Conservation (phyloP, 2,329 filamentous ascomycete species). For the Fusarium oxysporum region DNA sequence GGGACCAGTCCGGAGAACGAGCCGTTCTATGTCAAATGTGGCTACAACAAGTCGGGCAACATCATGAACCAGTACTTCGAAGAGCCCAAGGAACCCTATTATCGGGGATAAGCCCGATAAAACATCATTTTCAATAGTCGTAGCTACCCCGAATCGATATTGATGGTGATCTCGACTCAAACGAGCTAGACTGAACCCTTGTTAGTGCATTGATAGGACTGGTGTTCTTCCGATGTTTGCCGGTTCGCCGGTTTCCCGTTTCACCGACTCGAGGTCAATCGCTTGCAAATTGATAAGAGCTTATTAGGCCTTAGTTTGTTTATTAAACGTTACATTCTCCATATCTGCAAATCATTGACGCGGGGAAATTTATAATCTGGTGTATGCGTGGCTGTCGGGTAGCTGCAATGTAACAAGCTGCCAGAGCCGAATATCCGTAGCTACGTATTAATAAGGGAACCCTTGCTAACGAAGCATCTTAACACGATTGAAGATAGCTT, state of each 20-base stretch:
- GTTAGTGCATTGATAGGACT: background rate
- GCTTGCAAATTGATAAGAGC: background rate
- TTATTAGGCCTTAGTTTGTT: background rate
- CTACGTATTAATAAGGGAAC: background rate
- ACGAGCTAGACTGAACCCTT: background rate
- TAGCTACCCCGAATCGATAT: background rate
- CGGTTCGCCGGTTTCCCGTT: background rate
- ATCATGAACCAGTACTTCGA: background rate
- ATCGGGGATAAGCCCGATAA: background rate
- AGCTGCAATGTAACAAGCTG: background rate
- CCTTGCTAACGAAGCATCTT: background rate
- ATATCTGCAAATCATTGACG: background rate
- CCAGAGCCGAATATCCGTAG: background rate
- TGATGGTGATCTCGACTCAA: background rate
- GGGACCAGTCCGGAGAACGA: background rate
- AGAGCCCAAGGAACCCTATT: background rate
- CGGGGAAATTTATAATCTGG: background rate
- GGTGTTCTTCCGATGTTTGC: background rate
- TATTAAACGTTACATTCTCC: slow-evolving; percentile 1
- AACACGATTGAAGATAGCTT: background rate
- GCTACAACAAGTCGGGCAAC: background rate
- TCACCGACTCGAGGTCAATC: background rate
- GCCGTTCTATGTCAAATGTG: background rate
- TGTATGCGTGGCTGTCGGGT: background rate
- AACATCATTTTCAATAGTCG: fast-evolving